Evolutionary conservation across 352 stramenopile species (phyloP).

Genomic region (Phytophthora fragariaefolia): DNA sequence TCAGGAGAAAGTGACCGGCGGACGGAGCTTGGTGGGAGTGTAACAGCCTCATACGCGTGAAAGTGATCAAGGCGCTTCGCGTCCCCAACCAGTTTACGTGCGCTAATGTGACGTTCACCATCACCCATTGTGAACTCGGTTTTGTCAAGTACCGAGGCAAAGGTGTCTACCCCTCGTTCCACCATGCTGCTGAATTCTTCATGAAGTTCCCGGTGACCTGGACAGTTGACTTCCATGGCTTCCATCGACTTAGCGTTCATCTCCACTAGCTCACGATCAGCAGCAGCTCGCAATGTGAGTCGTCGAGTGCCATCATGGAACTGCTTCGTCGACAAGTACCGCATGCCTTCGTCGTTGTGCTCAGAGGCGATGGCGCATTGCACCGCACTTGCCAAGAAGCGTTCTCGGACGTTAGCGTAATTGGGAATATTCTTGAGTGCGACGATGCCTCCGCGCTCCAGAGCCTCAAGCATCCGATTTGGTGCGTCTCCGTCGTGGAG

Average conservation of each 20-base stretch:
- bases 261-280: constrained; percentile 43
- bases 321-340: constrained; percentile 48
- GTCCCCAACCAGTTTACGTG: constrained; percentile 50
- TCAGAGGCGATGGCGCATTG: constrained; percentile 46
- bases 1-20: constrained; percentile 10
- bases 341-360: constrained; percentile 9
- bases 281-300: constrained; percentile 50
- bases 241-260: constrained; percentile 23
- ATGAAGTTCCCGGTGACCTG: constrained; percentile 47
- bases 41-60: constrained; percentile 59
- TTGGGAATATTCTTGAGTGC: constrained; percentile 56
- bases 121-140: constrained; percentile 51
- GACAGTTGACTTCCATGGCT: constrained; percentile 38
- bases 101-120: constrained; percentile 36
- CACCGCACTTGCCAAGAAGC: constrained; percentile 45
- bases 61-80: constrained; percentile 68
- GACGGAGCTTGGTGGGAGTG: not conserved
- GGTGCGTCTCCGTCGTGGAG: constrained; percentile 22
- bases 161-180: constrained; percentile 47
- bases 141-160: constrained; percentile 45
- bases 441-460: constrained; percentile 53
- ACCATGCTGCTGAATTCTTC: constrained; percentile 50
- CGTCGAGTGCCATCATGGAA: constrained; percentile 63
- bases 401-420: constrained; percentile 44
- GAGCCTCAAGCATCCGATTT: constrained; percentile 38